Conservation (phyloP, 2,329 filamentous ascomycete species). For the Colletotrichum musicola region DNA sequence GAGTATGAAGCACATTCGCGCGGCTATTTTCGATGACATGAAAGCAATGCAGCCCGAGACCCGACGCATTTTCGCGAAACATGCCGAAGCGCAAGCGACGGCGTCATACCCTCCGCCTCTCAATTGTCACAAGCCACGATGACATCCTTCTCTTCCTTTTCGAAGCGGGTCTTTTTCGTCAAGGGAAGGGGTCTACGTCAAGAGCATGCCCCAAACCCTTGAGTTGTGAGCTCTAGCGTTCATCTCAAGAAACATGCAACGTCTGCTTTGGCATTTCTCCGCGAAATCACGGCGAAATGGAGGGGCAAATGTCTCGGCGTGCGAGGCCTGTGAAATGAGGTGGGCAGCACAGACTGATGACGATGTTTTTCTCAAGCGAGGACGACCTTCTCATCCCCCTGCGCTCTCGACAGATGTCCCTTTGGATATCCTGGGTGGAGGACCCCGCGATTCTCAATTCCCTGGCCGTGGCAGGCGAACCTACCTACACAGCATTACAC, state of each 20-base stretch:
- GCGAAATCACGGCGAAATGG: neutral
- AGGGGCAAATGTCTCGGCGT: neutral
- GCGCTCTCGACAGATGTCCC: too few relatives aligned
- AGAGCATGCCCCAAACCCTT: too few relatives aligned
- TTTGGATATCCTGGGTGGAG: neutral
- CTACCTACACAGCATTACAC: too few relatives aligned
- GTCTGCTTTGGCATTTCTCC: neutral
- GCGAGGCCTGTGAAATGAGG: neutral
- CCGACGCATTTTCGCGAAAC: conserved; percentile 16
- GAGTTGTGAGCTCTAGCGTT: too few relatives aligned
- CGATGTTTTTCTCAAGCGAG: neutral
- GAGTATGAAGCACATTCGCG: neutral
- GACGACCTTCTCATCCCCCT: neutral
- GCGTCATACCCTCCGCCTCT: neutral
- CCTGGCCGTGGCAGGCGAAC: too few relatives aligned
- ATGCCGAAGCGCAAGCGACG: neutral
- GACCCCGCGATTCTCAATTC: too few relatives aligned
- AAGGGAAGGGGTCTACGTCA: too few relatives aligned
- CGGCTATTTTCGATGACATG: neutral
- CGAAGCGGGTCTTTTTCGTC: neutral
- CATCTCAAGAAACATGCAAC: neutral
- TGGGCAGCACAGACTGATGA: conserved; percentile 9
- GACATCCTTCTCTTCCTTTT: too few relatives aligned
- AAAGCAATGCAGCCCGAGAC: neutral
- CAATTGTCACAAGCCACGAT: neutral